Percentiles rank a stretch among this genome's conserved stretches.
phyloP scores from a whole-genome alignment of 805 yeast genomes.

The Candida stauntonica region DNA sequence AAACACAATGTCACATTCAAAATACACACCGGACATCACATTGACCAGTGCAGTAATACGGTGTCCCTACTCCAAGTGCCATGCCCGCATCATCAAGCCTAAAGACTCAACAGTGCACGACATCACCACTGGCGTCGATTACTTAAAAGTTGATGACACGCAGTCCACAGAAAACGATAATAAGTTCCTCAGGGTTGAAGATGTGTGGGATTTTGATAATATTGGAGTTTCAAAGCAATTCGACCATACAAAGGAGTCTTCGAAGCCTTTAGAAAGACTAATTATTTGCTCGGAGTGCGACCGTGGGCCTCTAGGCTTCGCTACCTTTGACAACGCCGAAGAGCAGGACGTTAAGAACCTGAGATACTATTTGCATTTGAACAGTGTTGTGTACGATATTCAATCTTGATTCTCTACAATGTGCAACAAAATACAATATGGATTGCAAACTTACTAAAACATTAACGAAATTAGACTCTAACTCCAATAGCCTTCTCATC shows the following conservation, averaged over 20 bases:
- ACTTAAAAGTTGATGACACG: conserved; percentile 6
- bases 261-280: conserved; percentile 41
- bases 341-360: conserved; percentile 36
- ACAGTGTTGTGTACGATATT: conserved; percentile 40
- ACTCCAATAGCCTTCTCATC: conserved; percentile 2
- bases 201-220: conserved; percentile 78
- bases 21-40: neutral
- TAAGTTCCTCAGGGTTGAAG: conserved; percentile 42
- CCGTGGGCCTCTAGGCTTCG: conserved; percentile 73
- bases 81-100: conserved; percentile 23
- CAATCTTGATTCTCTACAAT: neutral
- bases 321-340: conserved; percentile 32
- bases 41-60: conserved; percentile 12
- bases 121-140: conserved; percentile 7
- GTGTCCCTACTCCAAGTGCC: conserved; percentile 25
- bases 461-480: neutral
- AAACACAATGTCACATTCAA: no score
- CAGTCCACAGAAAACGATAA: conserved; percentile 2
- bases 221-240: conserved; percentile 57
- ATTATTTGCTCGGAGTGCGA: conserved; percentile 76
- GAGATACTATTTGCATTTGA: conserved; percentile 40
- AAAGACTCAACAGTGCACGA: neutral
- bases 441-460: no score
- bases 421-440: no score
- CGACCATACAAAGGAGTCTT: conserved; percentile 16